Base-by-base conservation (phyloP, 1,139 yeast species). In the Saccharomycopsis crataegensis region DNA sequence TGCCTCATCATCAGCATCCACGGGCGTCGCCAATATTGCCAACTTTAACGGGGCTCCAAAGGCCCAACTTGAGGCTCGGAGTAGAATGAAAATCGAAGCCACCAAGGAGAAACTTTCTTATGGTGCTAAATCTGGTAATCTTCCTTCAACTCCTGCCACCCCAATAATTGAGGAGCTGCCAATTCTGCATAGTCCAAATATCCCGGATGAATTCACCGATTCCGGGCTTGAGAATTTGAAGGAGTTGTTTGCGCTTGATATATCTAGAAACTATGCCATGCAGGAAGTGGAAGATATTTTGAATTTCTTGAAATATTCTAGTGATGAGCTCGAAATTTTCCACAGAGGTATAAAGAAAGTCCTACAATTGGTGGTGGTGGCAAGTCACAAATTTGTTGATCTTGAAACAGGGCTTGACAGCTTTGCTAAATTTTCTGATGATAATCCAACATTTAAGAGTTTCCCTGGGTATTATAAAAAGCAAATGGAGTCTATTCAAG, bases 241-340 rank as follows among this genome's bases (percentile, higher is more conserved):
- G 12, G 51, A 63, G 17, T 36, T 61, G 36, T 47, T 43, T 44
- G 46, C 57, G n/a, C 56, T 59, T 17, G 59, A 59, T 28, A 8
- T 53, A 32, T 46, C 51, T 7, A 50, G 47, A 17, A 57, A 55
- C 37, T 53, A 55, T 16, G 16, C 58, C 8, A 42, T 51, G 1
- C 80, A 76, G 52, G 77, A 74, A 52, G 65, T 75, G 37, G 68
- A 71, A 16, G 86, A 82, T 48, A 80, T 82, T 48, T 79, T 76
- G 50, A 72, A 73, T 38, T 86, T 86, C 61, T 62, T 84, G 33
- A 73, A 73, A 46, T 83, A 74, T 60, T 78, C 86, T 1, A 59
- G 70, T 31, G 67, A 70, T 11, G 88, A 83, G 60, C 64, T 83
- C 38, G 64, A 62, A 1, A 63, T 62, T 1, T 72, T 76, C 53